Percentiles rank a stretch among this genome's conserved stretches.
Evolutionary conservation across 2,329 filamentous ascomycete species (phyloP).

Genomic region (Alternaria hordeiaustralica): DNA sequence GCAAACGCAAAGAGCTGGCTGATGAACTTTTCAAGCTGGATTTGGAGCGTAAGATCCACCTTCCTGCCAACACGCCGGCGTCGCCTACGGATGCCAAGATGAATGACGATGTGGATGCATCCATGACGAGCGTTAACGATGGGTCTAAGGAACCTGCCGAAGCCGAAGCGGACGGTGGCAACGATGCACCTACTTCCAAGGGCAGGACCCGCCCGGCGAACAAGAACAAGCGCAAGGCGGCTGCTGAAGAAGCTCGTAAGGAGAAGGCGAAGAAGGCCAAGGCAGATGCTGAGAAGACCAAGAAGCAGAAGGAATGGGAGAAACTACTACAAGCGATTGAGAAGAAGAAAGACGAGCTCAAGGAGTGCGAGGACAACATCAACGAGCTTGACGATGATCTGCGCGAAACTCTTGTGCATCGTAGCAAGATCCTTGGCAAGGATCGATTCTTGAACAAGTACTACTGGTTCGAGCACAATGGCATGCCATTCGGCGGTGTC

Average conservation of each 20-base stretch:
- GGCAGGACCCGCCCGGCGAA: conserved; percentile 62
- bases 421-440: conserved; percentile 87
- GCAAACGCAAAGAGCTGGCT: conserved; percentile 70
- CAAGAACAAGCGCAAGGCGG: conserved; percentile 78
- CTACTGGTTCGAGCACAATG: conserved; percentile 99
- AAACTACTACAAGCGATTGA: conserved; percentile 89
- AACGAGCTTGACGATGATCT: conserved; percentile 87
- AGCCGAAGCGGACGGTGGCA: conserved; percentile 70
- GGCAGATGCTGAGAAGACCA: conserved; percentile 65
- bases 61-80: conserved; percentile 74
- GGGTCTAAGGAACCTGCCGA: conserved; percentile 69
- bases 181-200: conserved; percentile 63
- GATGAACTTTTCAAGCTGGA: conserved; percentile 75
- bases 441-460: conserved; percentile 98
- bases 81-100: conserved; percentile 60
- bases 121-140: conserved; percentile 60
- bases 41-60: conserved; percentile 73
- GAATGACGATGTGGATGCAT: conserved; percentile 66
- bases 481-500: conserved; percentile 92
- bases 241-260: conserved; percentile 64
- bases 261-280: conserved; percentile 71
- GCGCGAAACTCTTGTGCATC: conserved; percentile 89
- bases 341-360: conserved; percentile 81
- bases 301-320: conserved; percentile 84
- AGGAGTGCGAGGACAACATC: conserved; percentile 84